These are phyloP conservation scores for Macrophomina tecta DNA, from an alignment of 2,329 filamentous ascomycete genomes.

Conservation along the genomic window DNA sequence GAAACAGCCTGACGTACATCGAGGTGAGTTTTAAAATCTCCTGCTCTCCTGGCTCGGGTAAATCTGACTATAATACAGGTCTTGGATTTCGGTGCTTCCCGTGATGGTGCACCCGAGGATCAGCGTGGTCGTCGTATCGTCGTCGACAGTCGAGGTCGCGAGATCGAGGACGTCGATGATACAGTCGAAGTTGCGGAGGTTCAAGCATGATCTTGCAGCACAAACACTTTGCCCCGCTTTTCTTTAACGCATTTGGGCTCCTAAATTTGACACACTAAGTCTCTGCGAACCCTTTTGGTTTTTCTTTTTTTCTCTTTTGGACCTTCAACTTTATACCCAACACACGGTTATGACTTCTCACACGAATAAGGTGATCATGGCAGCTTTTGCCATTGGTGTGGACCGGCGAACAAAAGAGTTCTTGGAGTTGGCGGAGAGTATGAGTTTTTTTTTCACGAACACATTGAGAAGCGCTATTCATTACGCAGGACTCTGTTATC, in stretches of 20 bases:
- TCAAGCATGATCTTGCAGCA: background rate
- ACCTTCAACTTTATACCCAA: constrained; percentile 25
- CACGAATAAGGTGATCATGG: constrained; percentile 1
- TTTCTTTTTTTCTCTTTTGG: background rate
- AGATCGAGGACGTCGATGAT: constrained; percentile 45
- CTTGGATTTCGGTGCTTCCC: constrained; percentile 92
- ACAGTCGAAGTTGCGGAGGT: background rate
- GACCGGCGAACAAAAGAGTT: background rate
- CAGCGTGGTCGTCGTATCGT: constrained; percentile 79
- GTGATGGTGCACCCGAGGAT: constrained; percentile 80
- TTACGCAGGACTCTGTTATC: background rate
- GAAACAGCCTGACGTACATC: constrained; percentile 90
- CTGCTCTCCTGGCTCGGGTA: background rate
- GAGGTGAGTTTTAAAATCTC: constrained; percentile 68
- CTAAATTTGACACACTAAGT: background rate
- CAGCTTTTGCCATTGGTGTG: background rate
- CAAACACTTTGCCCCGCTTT: background rate
- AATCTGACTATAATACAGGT: constrained; percentile 67
- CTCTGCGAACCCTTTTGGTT: background rate
- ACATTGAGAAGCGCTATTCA: constrained; percentile 6
- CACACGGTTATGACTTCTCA: constrained; percentile 20
- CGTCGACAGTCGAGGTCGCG: constrained; percentile 50
- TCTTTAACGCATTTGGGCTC: background rate
- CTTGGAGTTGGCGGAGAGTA: background rate
- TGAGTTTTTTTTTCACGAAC: background rate